phyloP scores from a whole-genome alignment of 495 filamentous ascomycete species.

The Penicillium paradoxum region DNA sequence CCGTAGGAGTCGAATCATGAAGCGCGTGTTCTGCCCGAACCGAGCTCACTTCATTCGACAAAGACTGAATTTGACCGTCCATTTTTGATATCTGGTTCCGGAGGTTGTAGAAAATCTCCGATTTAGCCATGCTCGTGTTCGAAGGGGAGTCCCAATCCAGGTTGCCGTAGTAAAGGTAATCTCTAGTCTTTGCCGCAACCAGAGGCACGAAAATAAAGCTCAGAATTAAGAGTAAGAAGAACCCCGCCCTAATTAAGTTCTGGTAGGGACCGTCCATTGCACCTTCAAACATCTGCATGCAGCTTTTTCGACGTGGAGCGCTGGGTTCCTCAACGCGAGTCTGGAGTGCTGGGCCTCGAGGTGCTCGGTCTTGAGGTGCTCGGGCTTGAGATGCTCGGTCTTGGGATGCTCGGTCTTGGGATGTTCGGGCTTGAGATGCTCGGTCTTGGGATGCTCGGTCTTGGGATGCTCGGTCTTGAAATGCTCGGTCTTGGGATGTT shows the following conservation, averaged over 20 bases:
- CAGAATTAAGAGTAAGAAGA: conserved; percentile 12
- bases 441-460: too few relatives aligned
- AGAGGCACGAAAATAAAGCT: conserved; percentile 7
- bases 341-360: background rate
- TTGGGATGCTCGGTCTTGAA: background rate
- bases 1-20: conserved; percentile 16
- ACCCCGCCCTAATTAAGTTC: conserved; percentile 4
- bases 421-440: too few relatives aligned
- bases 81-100: conserved; percentile 30
- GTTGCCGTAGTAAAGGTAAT: conserved; percentile 5
- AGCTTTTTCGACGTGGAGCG: background rate
- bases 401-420: background rate
- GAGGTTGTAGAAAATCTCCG: conserved; percentile 25
- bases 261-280: background rate
- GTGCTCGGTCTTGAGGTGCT: background rate
- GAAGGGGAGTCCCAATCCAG: conserved; percentile 9
- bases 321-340: background rate
- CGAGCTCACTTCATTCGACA: conserved; percentile 32
- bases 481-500: too few relatives aligned
- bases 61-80: conserved; percentile 30
- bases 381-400: too few relatives aligned
- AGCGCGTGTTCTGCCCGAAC: conserved; percentile 18
- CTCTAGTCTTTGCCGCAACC: conserved; percentile 8
- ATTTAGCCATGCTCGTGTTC: conserved; percentile 24
- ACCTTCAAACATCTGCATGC: background rate